Evolutionary conservation across 805 yeast species (phyloP), one percentile per base, ranked within the genome.

Genomic region (Henningerozyma blattae): DNA sequence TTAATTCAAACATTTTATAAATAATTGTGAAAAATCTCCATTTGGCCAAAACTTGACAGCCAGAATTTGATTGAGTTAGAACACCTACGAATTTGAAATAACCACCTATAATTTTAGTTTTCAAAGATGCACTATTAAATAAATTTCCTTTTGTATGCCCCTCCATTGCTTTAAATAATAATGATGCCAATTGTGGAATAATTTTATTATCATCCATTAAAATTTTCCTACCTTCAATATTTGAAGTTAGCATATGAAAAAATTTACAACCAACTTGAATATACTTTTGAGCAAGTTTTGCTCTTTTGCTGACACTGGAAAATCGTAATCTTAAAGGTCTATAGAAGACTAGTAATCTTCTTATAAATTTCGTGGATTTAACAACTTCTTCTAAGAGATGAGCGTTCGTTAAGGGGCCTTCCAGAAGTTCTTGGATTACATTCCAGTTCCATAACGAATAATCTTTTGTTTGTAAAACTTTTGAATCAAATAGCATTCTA

Each of bases 311-410:
- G 30, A 75, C 56, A 18, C 63, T 59, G 6, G 81, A 64, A 54
- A 86, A 89, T 35, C 95, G 63, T 46, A 77, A 75, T 56, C 93
- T 87, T 60, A 87, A 80, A 0, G 99, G 98, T 34, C 97, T 65
- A 52, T 76, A 89, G 52, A 89, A 91, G 2, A 94, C 82, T 45
- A 87, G 54, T 18, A 91, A 53, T 36, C 95, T 61, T 50, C 89
- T 87, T 51, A 87, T 66, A 47, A 91, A 84, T 47, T 87, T 89
- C 1, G 96, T 85, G 3, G 79, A 77, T 45, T 70, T 75, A 24
- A 75, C 65, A 1, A 80, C 62, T 36, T 89, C 97, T 22, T 85
- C 94, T 28, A 91, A 64, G 32, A 84, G 63, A 42, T 65, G 72
- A 0, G 82, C 77, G 46, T 73, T 77, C 37, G 72, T 56, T n/a